Evolutionary conservation across 352 stramenopile species (phyloP).

Genomic region (Globisporangium lucens): DNA sequence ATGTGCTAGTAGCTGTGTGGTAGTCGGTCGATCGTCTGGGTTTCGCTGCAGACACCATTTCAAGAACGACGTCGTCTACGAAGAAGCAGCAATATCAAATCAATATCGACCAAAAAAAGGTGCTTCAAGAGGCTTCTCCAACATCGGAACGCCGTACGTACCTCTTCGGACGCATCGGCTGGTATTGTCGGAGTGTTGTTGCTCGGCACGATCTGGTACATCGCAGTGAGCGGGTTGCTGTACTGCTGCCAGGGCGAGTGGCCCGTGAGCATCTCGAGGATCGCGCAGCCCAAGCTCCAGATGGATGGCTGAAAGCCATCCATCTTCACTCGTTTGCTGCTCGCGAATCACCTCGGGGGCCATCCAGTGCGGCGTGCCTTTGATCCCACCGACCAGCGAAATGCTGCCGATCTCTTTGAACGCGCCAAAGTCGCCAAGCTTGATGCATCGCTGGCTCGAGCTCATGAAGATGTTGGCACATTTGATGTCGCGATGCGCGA

Average conservation of each 20-base stretch:
- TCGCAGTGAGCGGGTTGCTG: conserved; percentile 86
- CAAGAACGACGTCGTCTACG: conserved; percentile 56
- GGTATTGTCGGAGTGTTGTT: conserved; percentile 64
- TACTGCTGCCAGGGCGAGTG: conserved; percentile 87
- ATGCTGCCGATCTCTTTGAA: conserved; percentile 70
- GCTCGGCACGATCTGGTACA: conserved; percentile 88
- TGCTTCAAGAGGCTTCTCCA: neutral
- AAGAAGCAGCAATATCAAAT: neutral
- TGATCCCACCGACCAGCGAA: conserved; percentile 74
- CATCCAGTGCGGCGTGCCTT: conserved; percentile 92
- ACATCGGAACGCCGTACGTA: conserved; percentile 15
- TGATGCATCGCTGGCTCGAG: conserved; percentile 33
- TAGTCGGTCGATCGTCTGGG: conserved; percentile 73
- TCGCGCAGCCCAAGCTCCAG: conserved; percentile 91
- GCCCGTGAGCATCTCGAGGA: conserved; percentile 93
- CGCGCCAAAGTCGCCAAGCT: conserved; percentile 76
- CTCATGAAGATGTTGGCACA: conserved; percentile 82
- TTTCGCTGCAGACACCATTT: conserved; percentile 62
- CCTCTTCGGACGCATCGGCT: conserved; percentile 47
- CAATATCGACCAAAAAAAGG: neutral
- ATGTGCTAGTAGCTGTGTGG: conserved; percentile 88
- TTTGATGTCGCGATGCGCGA: conserved; percentile 89
- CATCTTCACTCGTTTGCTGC: conserved; percentile 45
- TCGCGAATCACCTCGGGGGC: conserved; percentile 87
- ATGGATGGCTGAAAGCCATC: conserved; percentile 91